Evolutionary conservation across 2,329 filamentous ascomycete genomes (phyloP).

Genomic region (Sclerotiophoma versabilis): DNA sequence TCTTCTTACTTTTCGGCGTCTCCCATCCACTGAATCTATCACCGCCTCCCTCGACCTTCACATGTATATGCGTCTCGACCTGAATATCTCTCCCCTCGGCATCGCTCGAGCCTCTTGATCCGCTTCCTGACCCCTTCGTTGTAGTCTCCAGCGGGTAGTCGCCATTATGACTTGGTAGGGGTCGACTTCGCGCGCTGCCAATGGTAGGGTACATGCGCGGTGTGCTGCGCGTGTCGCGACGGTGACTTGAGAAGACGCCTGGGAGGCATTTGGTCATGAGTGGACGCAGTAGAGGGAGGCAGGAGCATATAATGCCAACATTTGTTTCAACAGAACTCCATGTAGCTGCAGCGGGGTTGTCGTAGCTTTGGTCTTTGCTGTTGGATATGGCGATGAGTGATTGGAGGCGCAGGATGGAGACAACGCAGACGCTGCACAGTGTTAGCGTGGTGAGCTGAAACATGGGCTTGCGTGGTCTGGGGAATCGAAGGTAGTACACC

Average conservation of each 20-base stretch:
- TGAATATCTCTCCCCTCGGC: conserved; percentile 28
- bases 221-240: conserved; percentile 17
- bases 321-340: conserved; percentile 42
- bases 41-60: conserved; percentile 26
- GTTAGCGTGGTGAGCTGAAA: conserved; percentile 12
- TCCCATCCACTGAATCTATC: conserved; percentile 19
- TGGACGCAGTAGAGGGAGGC: conserved; percentile 39
- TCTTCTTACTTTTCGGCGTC: conserved; percentile 3
- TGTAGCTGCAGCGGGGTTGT: conserved; percentile 42
- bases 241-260: conserved; percentile 28
- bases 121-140: conserved; percentile 9
- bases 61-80: conserved; percentile 33
- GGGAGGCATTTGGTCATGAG: conserved; percentile 35
- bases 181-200: conserved; percentile 18
- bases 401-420: conserved; percentile 45
- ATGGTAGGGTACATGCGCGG: conserved; percentile 20
- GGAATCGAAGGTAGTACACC: background rate
- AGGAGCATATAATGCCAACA: conserved; percentile 46
- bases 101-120: conserved; percentile 15
- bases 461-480: background rate
- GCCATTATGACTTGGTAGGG: conserved; percentile 8
- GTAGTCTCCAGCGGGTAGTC: conserved; percentile 16
- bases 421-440: conserved; percentile 40
- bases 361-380: conserved; percentile 38
- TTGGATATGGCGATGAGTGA: conserved; percentile 44